A percentile compares a stretch with the other conserved stretches of the same genome.
phyloP scores from a whole-genome alignment of 2,329 filamentous ascomycete genomes.

The Claviceps fusiformis region DNA sequence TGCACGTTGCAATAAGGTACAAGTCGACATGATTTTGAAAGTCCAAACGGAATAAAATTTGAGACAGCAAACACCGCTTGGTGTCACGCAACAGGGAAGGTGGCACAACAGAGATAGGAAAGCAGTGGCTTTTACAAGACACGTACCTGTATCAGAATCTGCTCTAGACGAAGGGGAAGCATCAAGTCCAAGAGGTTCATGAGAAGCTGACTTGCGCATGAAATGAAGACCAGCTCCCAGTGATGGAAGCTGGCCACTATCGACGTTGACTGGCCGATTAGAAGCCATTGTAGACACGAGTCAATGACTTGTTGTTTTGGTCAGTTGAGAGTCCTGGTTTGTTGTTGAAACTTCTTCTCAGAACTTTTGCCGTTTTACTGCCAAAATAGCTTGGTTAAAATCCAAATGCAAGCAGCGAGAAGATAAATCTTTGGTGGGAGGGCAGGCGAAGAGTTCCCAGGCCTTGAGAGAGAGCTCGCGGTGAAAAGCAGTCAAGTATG shows the following conservation, averaged over 20 bases:
- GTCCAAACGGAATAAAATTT: background rate
- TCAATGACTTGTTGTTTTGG: background rate
- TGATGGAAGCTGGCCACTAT: background rate
- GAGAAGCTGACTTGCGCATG: constrained; percentile 8
- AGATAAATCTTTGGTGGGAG: background rate
- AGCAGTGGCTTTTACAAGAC: background rate
- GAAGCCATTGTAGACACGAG: background rate
- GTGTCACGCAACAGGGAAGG: background rate
- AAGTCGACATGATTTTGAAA: background rate
- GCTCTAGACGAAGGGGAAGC: constrained; percentile 3
- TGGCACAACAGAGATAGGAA: background rate
- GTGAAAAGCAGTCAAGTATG: background rate
- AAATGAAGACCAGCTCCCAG: constrained; percentile 3
- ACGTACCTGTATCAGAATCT: background rate
- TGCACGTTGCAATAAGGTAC: background rate
- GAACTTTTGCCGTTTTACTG: background rate
- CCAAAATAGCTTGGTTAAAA: background rate
- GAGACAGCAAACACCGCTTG: background rate
- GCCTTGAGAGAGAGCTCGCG: background rate
- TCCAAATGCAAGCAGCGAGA: background rate
- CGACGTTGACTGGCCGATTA: background rate
- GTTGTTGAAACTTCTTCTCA: background rate
- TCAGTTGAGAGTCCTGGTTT: background rate
- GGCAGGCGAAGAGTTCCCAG: background rate
- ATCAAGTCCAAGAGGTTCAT: constrained; percentile 7